Base-by-base conservation (phyloP, 2,329 filamentous ascomycete genomes). In the Fusarium tupiense region DNA sequence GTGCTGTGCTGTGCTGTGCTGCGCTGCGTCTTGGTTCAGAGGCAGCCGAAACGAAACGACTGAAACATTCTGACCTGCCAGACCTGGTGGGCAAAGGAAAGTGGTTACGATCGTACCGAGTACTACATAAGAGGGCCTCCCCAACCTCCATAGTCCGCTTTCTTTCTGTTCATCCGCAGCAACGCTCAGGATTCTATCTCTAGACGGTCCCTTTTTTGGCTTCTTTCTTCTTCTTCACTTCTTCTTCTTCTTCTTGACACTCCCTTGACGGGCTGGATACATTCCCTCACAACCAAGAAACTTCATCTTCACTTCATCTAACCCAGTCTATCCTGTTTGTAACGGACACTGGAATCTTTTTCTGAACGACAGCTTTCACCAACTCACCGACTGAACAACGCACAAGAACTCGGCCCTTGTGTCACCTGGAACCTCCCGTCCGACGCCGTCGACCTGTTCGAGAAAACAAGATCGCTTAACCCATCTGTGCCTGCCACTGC, bases 171-270 rank as follows among this genome's bases (percentile, higher is more conserved):
- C 44, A 62, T 73, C 56, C 52, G 61, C 74, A 76, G 76, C 67
- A 77, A 67, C 66, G 62, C 76, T 71, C 69, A 77, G 75, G 74
- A 78, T 73, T 75, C 64, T 44, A 61, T 75, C 60, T 74, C 61
- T 61, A 72, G 49, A 71, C 58, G 46, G 47, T 61, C 61, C 50
- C 65, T 64, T 69, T 69, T 67, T 60, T 61, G 57, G 29, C 64
- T 58, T 66, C 33, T 70, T 62, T 66, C 53, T 69, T 61, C 57
- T 68, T 61, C 57, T 68, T 56, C 35, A 31, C 46, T 64, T 54
- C 61, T 52, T 47, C 64, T 67, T 60, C 31, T 33, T 67, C 26
- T 70, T 61, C 59, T 73, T 71, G 50, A 75, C 69, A 70, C 52
- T 62, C 72, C 72, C 72, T 69, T 66, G 57, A 69, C 72, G 72